Evolutionary conservation across 257 asterid species (phyloP).

Genomic region (Galeopsis tetrahit): DNA sequence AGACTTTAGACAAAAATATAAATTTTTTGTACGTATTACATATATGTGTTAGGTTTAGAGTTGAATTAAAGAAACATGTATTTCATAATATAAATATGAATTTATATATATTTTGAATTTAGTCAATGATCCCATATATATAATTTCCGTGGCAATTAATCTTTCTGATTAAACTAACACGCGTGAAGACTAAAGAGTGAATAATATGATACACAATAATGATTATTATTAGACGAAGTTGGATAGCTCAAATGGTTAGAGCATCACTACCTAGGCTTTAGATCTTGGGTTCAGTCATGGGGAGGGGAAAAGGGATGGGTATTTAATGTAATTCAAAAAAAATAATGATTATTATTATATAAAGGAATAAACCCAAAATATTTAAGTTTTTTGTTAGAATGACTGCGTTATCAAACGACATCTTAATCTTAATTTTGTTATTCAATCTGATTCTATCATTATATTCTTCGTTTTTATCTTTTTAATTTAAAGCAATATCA

Average conservation of each 20-base stretch:
- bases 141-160: conserved; percentile 1
- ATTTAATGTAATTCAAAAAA: too few relatives aligned
- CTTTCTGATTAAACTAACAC: not conserved
- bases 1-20: not conserved
- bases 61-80: conserved; percentile 29
- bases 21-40: conserved; percentile 1
- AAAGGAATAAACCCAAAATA: not conserved
- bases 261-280: too few relatives aligned
- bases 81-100: not conserved
- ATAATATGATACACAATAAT: not conserved
- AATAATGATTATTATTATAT: too few relatives aligned
- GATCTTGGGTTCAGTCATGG: too few relatives aligned
- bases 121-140: conserved; percentile 22
- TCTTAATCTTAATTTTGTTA: conserved; percentile 4
- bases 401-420: conserved; percentile 23
- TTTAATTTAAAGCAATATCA: not conserved
- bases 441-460: not conserved
- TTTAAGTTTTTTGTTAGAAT: not conserved
- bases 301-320: too few relatives aligned
- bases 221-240: too few relatives aligned
- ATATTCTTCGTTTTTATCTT: not conserved
- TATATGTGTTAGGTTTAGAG: conserved; percentile 14
- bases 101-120: not conserved
- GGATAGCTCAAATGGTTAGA: too few relatives aligned
- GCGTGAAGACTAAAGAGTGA: not conserved